phyloP scores from a whole-genome alignment of 2,329 filamentous ascomycete genomes.

The Paracoccidioides lutzii region DNA sequence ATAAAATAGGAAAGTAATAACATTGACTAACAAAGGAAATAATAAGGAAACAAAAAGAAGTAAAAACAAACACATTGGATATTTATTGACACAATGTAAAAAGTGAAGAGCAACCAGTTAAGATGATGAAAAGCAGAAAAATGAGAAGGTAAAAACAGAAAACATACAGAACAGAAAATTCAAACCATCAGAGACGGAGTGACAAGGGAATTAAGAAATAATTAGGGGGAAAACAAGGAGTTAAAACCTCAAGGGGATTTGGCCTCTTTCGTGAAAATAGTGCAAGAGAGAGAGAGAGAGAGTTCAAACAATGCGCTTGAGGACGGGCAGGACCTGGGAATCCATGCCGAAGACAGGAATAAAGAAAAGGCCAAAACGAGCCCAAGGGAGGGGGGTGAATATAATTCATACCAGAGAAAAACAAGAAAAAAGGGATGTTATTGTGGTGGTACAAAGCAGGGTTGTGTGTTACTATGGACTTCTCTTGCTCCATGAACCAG shows the following conservation, averaged over 20 bases:
- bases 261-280: not conserved
- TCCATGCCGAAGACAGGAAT: not conserved
- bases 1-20: constrained; percentile 1
- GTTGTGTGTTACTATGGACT: not conserved
- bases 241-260: not conserved
- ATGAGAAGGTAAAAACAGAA: not conserved
- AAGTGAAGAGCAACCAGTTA: constrained; percentile 1
- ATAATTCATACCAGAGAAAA: constrained; percentile 1
- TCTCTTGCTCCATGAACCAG: too few relatives aligned
- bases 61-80: constrained; percentile 1
- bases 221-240: not conserved
- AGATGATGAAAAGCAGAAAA: constrained; percentile 1
- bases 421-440: not conserved
- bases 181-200: not conserved
- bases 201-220: not conserved
- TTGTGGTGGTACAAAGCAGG: not conserved
- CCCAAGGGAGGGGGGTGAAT: not conserved
- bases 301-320: not conserved
- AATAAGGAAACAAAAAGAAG: constrained; percentile 6
- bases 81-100: constrained; percentile 4
- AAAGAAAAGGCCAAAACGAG: not conserved
- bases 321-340: not conserved
- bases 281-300: not conserved
- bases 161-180: not conserved
- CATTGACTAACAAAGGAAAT: not conserved